phyloP scores from a whole-genome alignment of 192 early-diverging fungal species.

The Coemansia sp. region DNA sequence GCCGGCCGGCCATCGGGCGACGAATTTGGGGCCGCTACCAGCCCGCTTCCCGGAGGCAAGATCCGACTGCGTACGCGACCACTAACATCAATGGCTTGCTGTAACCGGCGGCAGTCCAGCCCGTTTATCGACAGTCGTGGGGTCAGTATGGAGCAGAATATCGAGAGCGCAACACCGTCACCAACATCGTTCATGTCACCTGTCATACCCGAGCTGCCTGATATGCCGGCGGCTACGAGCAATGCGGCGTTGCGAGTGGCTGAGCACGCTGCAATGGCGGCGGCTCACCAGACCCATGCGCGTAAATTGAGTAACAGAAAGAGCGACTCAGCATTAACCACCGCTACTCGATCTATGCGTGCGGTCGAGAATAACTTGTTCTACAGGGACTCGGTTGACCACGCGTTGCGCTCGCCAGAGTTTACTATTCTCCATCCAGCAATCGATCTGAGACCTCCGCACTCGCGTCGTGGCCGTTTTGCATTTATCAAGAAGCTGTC shows the following conservation, averaged over 20 bases:
- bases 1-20: background rate
- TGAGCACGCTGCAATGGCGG: background rate
- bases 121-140: conserved; percentile 13
- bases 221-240: background rate
- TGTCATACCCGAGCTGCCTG: background rate
- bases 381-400: conserved; percentile 36
- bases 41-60: conserved; percentile 17
- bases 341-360: conserved; percentile 39
- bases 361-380: conserved; percentile 11
- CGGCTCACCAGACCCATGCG: conserved; percentile 19
- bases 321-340: conserved; percentile 51
- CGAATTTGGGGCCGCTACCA: background rate
- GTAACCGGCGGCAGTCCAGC: conserved; percentile 20
- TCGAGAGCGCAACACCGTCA: conserved; percentile 1
- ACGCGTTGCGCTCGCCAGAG: conserved; percentile 43
- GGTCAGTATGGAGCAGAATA: background rate
- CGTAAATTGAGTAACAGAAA: conserved; percentile 47
- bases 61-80: conserved; percentile 49
- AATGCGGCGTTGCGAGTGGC: background rate
- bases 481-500: conserved; percentile 39
- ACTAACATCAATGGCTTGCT: conserved; percentile 31
- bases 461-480: conserved; percentile 41
- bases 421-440: conserved; percentile 50
- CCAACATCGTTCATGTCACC: conserved; percentile 2
- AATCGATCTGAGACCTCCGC: conserved; percentile 19